A percentile compares a stretch with the other conserved stretches of the same genome.
phyloP scores from a whole-genome alignment of 2,329 filamentous ascomycete genomes.

The Fusarium transvaalense region DNA sequence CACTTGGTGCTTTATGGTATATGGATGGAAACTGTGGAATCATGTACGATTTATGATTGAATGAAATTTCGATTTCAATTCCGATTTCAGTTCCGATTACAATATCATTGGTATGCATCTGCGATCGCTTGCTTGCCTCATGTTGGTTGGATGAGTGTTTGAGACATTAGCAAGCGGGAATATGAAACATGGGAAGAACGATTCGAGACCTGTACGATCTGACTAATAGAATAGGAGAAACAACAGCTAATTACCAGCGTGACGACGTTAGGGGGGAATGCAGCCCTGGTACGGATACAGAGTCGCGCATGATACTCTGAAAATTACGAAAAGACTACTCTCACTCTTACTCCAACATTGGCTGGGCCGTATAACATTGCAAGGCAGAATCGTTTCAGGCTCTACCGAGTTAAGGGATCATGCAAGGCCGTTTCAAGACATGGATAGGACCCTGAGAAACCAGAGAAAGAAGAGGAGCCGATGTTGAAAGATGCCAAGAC shows the following conservation, averaged over 20 bases:
- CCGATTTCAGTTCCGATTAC: background rate
- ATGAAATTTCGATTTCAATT: conserved; percentile 15
- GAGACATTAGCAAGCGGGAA: conserved; percentile 20
- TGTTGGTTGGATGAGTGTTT: conserved; percentile 15
- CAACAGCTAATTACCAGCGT: conserved; percentile 2
- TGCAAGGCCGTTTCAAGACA: conserved; percentile 35
- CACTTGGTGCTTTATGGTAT: background rate
- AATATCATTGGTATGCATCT: conserved; percentile 8
- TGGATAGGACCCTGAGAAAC: conserved; percentile 6
- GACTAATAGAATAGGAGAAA: conserved; percentile 13
- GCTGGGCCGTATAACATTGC: background rate
- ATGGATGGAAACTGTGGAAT: conserved; percentile 5
- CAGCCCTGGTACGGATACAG: background rate
- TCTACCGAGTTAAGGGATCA: conserved; percentile 27
- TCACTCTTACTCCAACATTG: conserved; percentile 3
- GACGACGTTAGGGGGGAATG: background rate
- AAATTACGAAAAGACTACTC: conserved; percentile 5
- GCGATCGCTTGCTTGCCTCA: conserved; percentile 11
- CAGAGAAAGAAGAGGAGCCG: background rate
- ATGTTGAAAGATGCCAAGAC: conserved; percentile 34
- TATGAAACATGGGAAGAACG: conserved; percentile 27
- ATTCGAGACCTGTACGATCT: conserved; percentile 16
- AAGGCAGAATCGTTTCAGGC: conserved; percentile 22
- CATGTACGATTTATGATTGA: conserved; percentile 35
- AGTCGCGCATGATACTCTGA: conserved; percentile 15